phyloP scores from a whole-genome alignment of 768 basidiomycete species.

The Lactarius psammicola region DNA sequence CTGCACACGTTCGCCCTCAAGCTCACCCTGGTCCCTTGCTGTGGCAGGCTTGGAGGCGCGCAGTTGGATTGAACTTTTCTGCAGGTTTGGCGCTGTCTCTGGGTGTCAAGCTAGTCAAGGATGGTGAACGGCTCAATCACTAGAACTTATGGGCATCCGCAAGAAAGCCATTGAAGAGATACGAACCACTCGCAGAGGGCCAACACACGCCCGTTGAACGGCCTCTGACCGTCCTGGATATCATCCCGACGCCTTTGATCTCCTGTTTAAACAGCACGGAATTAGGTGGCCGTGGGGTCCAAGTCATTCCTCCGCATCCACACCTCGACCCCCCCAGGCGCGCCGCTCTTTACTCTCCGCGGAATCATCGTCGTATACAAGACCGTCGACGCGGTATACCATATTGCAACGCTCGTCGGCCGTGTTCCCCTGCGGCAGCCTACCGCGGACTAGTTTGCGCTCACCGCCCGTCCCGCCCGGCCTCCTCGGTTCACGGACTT shows the following conservation, averaged over 20 bases:
- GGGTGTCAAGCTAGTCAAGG: background rate
- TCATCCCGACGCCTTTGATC: slow-evolving; percentile 22
- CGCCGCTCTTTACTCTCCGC: slow-evolving; percentile 11
- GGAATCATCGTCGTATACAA: slow-evolving; percentile 19
- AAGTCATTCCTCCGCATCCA: slow-evolving; percentile 3
- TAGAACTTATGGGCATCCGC: slow-evolving; percentile 17
- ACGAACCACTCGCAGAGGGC: no score
- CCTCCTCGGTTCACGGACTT: slow-evolving; percentile 43
- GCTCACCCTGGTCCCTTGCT: slow-evolving; percentile 11
- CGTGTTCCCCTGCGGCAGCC: slow-evolving; percentile 37
- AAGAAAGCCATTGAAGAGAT: background rate
- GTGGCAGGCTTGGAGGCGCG: slow-evolving; percentile 10
- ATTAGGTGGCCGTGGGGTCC: slow-evolving; percentile 23
- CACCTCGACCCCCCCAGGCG: slow-evolving; percentile 1
- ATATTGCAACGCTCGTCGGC: slow-evolving; percentile 30
- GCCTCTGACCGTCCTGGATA: no score
- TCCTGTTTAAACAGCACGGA: slow-evolving; percentile 22
- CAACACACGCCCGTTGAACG: no score
- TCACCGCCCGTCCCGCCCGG: slow-evolving; percentile 37
- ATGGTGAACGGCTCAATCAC: background rate
- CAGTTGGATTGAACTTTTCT: background rate
- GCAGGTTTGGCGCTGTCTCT: background rate
- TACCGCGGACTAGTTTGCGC: slow-evolving; percentile 37
- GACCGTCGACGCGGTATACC: slow-evolving; percentile 29
- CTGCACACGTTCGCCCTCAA: slow-evolving; percentile 7